These are phyloP conservation scores for Microascus cirrosus DNA, from an alignment of 2,329 filamentous ascomycete genomes.

Conservation along the genomic window DNA sequence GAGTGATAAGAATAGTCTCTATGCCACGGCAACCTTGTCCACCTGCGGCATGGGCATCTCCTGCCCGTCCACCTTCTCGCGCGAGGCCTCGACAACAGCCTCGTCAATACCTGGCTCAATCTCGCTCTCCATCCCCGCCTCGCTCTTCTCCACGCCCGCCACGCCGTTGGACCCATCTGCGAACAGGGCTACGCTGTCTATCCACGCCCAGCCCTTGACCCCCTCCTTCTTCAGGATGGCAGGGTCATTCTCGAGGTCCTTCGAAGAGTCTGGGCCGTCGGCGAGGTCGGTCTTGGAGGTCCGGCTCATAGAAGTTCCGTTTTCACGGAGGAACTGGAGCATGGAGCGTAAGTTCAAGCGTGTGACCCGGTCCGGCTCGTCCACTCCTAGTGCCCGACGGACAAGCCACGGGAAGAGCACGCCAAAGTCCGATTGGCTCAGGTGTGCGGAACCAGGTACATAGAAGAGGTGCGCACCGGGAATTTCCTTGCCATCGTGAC, in stretches of 20 bases:
- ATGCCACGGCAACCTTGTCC: not conserved
- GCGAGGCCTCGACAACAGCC: not conserved
- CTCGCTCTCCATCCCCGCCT: not conserved
- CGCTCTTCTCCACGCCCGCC: not conserved
- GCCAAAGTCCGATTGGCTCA: slow-evolving; percentile 77
- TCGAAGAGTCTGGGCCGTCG: slow-evolving; percentile 23
- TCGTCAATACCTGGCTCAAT: not conserved
- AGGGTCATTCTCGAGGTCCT: slow-evolving; percentile 28
- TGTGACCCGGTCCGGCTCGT: slow-evolving; percentile 46
- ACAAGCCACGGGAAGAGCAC: slow-evolving; percentile 66
- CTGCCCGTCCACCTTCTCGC: not conserved
- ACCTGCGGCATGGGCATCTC: not conserved
- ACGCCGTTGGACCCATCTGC: not conserved
- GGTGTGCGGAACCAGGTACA: slow-evolving; percentile 61
- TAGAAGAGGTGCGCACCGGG: slow-evolving; percentile 62
- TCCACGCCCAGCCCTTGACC: slow-evolving; percentile 39
- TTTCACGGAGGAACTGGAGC: slow-evolving; percentile 42
- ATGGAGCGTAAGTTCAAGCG: slow-evolving; percentile 48
- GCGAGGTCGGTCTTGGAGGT: slow-evolving; percentile 39
- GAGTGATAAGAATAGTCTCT: not conserved
- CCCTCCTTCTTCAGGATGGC: slow-evolving; percentile 35
- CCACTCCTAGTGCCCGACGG: slow-evolving; percentile 43
- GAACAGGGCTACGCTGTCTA: slow-evolving; percentile 39
- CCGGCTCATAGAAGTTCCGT: slow-evolving; percentile 34
- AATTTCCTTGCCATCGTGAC: slow-evolving; percentile 28